Base-by-base conservation (phyloP, 2,329 filamentous ascomycete genomes). In the Cercospora sp. region DNA sequence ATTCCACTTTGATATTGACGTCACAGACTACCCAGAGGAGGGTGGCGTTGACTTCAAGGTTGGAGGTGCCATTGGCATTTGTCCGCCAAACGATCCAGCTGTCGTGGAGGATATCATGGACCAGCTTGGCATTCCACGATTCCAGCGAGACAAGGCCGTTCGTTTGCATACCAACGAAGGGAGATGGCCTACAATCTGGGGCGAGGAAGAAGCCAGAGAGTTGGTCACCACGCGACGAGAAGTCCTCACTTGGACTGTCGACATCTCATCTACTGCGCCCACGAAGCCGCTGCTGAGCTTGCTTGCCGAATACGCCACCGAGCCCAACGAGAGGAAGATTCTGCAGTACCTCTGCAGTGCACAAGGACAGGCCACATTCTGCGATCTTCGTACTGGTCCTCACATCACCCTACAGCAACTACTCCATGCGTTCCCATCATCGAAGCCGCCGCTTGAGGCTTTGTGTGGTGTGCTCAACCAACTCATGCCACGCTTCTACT, bases 401-500 rank as follows among this genome's bases (percentile, higher is more conserved):
- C 82, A 97, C 77, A 86, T 97, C 74, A 94, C 92, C 40, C 82
- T 99, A 21, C 85, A 90, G 16, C 95, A 98, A 81, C 86, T 99
- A 6, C 87, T 99, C 32, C 86, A 91, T 76, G 95, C 95, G 1
- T 99, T 99, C 84, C 93, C 95, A 2, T 97, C 93, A 49, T 89
- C 92, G 6, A 92, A 93, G 78, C 95, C 95, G 63, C 93, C 94
- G 3, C 85, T 99, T 74, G 91, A 95, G 65, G 85, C 89, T 68
- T 85, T 99, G 10, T 86, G 97, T 40, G 91, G 91, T 2, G 87
- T 91, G 53, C 87, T 97, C 63, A 91, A 91, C 75, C 91, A 92
- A 60, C 86, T 98, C 62, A 98, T 98, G 94, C 95, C 95, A 2
- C 91, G 95, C 69, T 99, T 99, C 84, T 99, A 99, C 83, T 98